Evolutionary conservation across 495 filamentous ascomycete genomes (phyloP).

Genomic region (Penicillium malachiteum): DNA sequence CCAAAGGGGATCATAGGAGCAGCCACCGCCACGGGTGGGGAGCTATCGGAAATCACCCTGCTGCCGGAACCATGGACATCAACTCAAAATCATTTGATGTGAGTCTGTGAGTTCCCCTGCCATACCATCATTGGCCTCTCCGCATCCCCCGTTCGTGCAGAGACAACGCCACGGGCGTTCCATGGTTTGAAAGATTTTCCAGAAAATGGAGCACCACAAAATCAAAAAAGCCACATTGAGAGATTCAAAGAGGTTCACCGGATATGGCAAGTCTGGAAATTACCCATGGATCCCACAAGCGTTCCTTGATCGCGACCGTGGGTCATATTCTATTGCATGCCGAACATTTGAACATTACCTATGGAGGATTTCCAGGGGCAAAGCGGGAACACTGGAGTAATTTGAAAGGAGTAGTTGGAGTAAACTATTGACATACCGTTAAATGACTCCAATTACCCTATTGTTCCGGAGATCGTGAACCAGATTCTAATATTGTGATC

Average conservation of each 20-base stretch:
- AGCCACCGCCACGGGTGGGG: constrained; percentile 20
- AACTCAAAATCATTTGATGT: neutral
- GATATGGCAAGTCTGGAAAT: constrained; percentile 10
- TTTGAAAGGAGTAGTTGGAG: neutral
- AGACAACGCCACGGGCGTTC: constrained; percentile 4
- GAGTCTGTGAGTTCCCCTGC: neutral
- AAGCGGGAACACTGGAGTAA: too few species aligned
- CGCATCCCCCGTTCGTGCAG: constrained; percentile 17
- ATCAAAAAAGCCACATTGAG: neutral
- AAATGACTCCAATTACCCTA: neutral
- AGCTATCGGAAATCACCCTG: constrained; percentile 20
- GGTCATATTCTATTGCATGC: constrained; percentile 6
- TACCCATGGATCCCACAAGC: constrained; percentile 16
- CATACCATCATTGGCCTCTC: constrained; percentile 16
- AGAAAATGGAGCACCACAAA: constrained; percentile 16
- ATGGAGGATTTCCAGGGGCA: too few species aligned
- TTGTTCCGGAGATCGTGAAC: neutral
- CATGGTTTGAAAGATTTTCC: constrained; percentile 16
- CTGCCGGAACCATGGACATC: constrained; percentile 8
- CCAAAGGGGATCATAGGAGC: constrained; percentile 1
- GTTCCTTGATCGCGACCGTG: constrained; percentile 22
- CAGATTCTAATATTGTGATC: constrained; percentile 1
- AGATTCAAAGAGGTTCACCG: constrained; percentile 3
- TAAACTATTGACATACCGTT: neutral
- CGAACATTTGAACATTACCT: neutral